Evolutionary conservation across 148 eudicot species (phyloP).

Genomic region (Rhododendron vialii): DNA sequence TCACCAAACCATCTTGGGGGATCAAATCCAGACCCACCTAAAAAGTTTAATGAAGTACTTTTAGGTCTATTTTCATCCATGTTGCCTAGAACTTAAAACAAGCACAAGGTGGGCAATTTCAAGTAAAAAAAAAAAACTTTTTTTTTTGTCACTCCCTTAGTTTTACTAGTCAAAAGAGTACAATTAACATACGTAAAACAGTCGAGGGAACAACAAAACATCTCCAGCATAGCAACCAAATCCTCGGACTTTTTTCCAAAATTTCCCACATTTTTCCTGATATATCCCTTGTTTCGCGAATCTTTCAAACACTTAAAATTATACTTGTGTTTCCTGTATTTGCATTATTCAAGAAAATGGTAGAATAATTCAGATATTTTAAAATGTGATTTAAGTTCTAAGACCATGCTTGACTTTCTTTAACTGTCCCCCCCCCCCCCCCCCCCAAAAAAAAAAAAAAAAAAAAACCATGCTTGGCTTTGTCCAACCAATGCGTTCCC

Average conservation of each 20-base stretch:
- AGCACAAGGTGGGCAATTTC: background rate
- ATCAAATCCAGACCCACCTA: conserved; percentile 61
- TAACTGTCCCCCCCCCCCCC: too few relatives aligned
- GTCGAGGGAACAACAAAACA: background rate
- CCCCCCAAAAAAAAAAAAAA: too few relatives aligned
- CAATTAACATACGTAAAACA: background rate
- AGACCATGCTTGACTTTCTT: background rate
- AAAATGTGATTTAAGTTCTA: background rate
- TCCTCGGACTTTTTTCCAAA: background rate
- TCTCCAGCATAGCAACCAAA: background rate
- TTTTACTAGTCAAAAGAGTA: background rate
- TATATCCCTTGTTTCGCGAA: background rate
- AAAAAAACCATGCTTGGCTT: background rate
- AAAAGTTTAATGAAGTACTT: background rate
- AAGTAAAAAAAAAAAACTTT: background rate
- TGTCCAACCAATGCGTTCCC: background rate
- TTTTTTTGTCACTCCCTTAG: background rate
- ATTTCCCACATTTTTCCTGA: background rate
- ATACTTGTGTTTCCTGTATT: background rate
- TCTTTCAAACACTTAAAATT: background rate
- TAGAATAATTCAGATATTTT: background rate
- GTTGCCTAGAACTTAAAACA: background rate
- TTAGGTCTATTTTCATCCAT: background rate
- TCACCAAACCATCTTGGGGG: conserved; percentile 65
- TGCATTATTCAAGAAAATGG: background rate